Conservation (phyloP, 345 rosid species). For the Sonneratia caseolaris region DNA sequence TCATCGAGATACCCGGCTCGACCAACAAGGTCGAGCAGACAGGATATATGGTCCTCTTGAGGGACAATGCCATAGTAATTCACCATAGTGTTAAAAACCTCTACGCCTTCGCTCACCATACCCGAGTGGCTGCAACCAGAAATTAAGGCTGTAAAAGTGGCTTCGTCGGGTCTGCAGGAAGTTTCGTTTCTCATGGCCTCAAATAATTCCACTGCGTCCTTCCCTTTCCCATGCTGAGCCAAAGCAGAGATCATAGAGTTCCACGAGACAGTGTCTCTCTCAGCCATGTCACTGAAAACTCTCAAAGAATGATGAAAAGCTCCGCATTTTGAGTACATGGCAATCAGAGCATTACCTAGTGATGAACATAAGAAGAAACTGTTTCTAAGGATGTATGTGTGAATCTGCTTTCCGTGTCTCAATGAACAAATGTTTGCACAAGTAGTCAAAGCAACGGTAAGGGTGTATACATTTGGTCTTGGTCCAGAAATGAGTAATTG, state of each 20-base stretch:
- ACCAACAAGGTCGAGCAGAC: conserved; percentile 65
- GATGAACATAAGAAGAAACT: conserved; percentile 25
- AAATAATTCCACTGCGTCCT: conserved; percentile 36
- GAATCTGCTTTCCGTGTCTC: conserved; percentile 47
- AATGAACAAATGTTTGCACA: conserved; percentile 40
- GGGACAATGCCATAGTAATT: conserved; percentile 30
- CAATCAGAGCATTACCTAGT: conserved; percentile 51
- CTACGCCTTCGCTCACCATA: conserved; percentile 44
- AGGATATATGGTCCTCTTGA: conserved; percentile 54
- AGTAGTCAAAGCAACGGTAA: conserved; percentile 40
- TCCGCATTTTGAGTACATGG: conserved; percentile 70
- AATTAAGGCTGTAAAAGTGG: conserved; percentile 52
- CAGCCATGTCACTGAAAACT: conserved; percentile 39
- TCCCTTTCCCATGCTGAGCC: conserved; percentile 67
- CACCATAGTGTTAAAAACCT: conserved; percentile 45
- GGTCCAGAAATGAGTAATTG: conserved; percentile 33
- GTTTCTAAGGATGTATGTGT: conserved; percentile 38
- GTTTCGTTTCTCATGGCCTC: conserved; percentile 35
- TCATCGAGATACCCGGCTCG: conserved; percentile 70
- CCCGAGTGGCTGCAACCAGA: conserved; percentile 80
- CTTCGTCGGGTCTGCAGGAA: conserved; percentile 36
- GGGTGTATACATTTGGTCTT: conserved; percentile 46
- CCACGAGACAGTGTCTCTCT: conserved; percentile 58
- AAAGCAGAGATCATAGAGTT: conserved; percentile 60
- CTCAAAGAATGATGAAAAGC: conserved; percentile 31